These are phyloP conservation scores for Voacanga thouarsii DNA, from an alignment of 257 asterid genomes.

Conservation along the genomic window DNA sequence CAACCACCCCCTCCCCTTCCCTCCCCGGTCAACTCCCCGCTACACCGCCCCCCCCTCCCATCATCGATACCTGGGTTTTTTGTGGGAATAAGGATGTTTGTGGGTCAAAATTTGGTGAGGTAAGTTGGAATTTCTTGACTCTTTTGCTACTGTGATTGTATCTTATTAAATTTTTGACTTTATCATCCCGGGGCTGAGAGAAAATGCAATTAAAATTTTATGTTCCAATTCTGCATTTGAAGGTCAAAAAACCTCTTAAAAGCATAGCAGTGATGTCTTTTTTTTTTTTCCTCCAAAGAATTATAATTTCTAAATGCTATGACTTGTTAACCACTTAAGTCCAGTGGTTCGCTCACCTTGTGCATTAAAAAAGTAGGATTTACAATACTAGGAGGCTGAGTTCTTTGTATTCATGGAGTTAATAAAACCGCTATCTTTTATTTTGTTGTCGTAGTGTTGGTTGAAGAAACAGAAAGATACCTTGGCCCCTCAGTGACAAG, in stretches of 20 bases:
- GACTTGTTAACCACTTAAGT: background rate
- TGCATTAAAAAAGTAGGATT: background rate
- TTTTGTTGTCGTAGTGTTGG: slow-evolving; percentile 70
- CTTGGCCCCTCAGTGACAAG: slow-evolving; percentile 59
- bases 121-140: slow-evolving; percentile 22
- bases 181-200: background rate
- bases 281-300: background rate
- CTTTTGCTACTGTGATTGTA: background rate
- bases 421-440: background rate
- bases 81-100: slow-evolving; percentile 79
- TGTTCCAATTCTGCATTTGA: background rate
- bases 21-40: too few relatives aligned
- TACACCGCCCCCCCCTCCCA: too few relatives aligned
- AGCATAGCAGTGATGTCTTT: background rate
- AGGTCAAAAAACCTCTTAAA: background rate
- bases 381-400: background rate
- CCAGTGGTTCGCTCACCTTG: background rate
- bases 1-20: too few relatives aligned
- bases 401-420: background rate
- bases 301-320: background rate
- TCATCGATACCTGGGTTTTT: slow-evolving; percentile 90
- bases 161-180: background rate
- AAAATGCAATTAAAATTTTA: background rate
- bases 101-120: slow-evolving; percentile 86
- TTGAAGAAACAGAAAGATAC: slow-evolving; percentile 87